These are phyloP conservation scores for Nevesoporus exiguus DNA, from an alignment of 768 basidiomycete species.

Conservation along the genomic window DNA sequence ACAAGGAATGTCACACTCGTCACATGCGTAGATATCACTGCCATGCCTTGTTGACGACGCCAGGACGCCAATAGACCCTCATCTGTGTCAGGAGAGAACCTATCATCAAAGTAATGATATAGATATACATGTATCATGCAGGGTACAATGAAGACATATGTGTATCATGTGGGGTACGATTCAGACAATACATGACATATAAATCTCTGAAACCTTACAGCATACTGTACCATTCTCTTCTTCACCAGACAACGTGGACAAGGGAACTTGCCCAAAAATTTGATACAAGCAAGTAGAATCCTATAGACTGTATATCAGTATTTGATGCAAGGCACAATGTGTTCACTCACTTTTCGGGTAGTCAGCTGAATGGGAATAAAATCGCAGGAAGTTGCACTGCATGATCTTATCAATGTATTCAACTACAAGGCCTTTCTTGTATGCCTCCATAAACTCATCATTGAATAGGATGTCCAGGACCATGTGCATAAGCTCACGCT, in stretches of 20 bases:
- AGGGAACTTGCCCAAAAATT: neutral
- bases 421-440: neutral
- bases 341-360: neutral
- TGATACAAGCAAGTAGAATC: neutral
- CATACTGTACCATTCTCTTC: too few species aligned
- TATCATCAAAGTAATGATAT: too few species aligned
- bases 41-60: too few species aligned
- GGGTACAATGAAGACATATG: too few species aligned
- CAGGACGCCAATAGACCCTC: too few species aligned
- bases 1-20: too few species aligned
- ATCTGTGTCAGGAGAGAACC: too few species aligned
- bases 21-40: too few species aligned
- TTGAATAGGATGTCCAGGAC: neutral
- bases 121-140: too few species aligned
- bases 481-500: conserved; percentile 6
- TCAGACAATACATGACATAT: neutral
- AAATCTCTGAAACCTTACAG: neutral
- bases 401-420: neutral
- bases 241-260: too few species aligned
- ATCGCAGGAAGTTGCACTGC: neutral
- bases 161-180: too few species aligned
- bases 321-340: neutral
- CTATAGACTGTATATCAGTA: neutral
- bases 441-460: neutral
- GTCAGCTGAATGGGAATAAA: neutral